These are phyloP conservation scores for Dothideomycetes sp. DNA, from an alignment of 2,329 filamentous ascomycete species.

Conservation along the genomic window DNA sequence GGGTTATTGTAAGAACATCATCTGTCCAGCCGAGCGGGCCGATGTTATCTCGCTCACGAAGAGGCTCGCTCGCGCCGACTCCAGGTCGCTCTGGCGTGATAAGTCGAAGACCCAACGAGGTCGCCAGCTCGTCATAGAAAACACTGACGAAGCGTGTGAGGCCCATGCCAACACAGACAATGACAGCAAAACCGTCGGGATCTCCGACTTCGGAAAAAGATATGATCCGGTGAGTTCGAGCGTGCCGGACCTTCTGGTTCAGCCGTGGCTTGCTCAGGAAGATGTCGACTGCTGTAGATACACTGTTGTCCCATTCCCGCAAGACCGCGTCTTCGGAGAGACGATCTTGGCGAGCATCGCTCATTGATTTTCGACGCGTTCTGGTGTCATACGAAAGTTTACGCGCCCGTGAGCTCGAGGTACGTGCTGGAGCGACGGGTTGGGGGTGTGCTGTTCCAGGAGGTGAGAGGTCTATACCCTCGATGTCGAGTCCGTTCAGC, in stretches of 20 bases:
- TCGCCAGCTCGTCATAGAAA: conserved; percentile 91
- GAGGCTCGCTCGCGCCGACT: conserved; percentile 82
- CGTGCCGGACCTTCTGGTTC: conserved; percentile 80
- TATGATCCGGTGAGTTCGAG: conserved; percentile 76
- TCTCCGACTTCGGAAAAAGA: conserved; percentile 97
- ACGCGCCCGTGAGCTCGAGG: background rate
- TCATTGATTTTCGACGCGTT: conserved; percentile 26
- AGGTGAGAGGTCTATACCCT: conserved; percentile 12
- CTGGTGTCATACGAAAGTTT: conserved; percentile 15
- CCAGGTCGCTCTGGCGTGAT: conserved; percentile 93
- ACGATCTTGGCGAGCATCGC: conserved; percentile 28
- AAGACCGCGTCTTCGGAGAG: conserved; percentile 29
- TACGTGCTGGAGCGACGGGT: background rate
- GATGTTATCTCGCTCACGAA: conserved; percentile 70
- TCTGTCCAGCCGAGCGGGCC: conserved; percentile 82
- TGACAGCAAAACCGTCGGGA: conserved; percentile 79
- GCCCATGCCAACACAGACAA: conserved; percentile 97
- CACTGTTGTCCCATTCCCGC: conserved; percentile 61
- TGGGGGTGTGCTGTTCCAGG: conserved; percentile 8
- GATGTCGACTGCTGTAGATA: conserved; percentile 77
- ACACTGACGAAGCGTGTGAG: conserved; percentile 90
- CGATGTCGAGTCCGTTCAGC: conserved; percentile 13
- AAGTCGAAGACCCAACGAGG: conserved; percentile 76
- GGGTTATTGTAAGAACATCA: conserved; percentile 90
- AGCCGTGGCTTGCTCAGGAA: conserved; percentile 77